Evolutionary conservation across 1,139 yeast species (phyloP).

Genomic region (Zhuliangozyma parablackwelliae): DNA sequence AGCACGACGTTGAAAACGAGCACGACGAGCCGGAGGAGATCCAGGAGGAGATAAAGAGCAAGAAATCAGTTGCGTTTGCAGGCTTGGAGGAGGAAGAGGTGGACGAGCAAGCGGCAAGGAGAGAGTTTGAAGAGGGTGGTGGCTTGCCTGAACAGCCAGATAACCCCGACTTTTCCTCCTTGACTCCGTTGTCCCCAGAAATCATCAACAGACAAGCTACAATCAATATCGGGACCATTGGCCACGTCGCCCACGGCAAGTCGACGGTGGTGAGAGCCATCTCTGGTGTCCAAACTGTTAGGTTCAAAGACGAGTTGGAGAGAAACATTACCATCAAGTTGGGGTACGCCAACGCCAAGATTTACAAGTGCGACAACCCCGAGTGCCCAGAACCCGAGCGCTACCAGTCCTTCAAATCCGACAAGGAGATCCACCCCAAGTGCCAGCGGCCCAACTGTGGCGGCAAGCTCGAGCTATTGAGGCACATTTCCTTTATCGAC

Average conservation of each 20-base stretch:
- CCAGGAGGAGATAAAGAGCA: conserved; percentile 25
- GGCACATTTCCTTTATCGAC: conserved; percentile 98
- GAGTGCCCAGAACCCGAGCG: conserved; percentile 93
- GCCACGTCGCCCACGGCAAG: conserved; percentile 95
- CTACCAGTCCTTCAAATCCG: conserved; percentile 90
- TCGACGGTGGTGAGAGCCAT: conserved; percentile 98
- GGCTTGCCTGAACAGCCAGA: conserved; percentile 96
- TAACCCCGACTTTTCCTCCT: conserved; percentile 70
- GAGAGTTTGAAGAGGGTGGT: conserved; percentile 96
- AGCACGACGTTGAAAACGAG: conserved; percentile 47
- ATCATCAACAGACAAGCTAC: conserved; percentile 99
- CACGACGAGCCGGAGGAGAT: conserved; percentile 23
- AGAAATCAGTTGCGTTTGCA: conserved; percentile 83
- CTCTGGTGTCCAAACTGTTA: conserved; percentile 97
- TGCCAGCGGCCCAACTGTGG: conserved; percentile 79
- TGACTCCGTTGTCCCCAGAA: conserved; percentile 89
- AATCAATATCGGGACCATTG: conserved; percentile 97
- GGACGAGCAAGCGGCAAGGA: conserved; percentile 57
- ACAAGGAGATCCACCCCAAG: conserved; percentile 89
- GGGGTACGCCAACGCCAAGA: conserved; percentile 98
- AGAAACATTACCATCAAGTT: conserved; percentile 97
- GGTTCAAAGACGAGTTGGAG: conserved; percentile 97
- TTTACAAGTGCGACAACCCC: conserved; percentile 86
- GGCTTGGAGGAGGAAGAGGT: conserved; percentile 63
- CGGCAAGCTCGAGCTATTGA: conserved; percentile 82